Evolutionary conservation across 225 moss, liverwort and hornwort species (phyloP).

Genomic region (Pseudoscleropodium purum): DNA sequence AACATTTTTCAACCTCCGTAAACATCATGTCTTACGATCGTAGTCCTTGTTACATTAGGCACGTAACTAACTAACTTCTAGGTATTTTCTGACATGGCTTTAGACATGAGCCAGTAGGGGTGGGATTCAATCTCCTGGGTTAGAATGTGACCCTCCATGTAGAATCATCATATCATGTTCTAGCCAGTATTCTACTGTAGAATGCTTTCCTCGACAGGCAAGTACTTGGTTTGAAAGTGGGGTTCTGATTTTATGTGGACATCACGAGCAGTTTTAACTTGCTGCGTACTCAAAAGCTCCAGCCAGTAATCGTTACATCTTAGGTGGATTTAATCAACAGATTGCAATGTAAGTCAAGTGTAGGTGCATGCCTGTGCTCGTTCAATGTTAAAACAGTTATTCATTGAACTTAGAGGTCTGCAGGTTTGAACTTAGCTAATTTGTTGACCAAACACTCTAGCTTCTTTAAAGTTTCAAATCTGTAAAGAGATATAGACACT

Average conservation of each 20-base stretch:
- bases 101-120: background rate
- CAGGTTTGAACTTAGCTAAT: background rate
- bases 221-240: background rate
- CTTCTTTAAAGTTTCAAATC: background rate
- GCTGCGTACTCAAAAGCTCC: background rate
- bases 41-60: background rate
- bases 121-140: background rate
- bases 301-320: background rate
- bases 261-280: background rate
- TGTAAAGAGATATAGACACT: background rate
- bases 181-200: background rate
- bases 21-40: background rate
- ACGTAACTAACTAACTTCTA: background rate
- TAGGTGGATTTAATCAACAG: background rate
- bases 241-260: background rate
- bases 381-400: background rate
- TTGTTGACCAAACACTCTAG: background rate
- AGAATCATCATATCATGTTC: background rate
- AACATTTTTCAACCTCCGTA: slow-evolving; percentile 31
- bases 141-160: background rate
- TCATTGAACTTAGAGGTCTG: background rate
- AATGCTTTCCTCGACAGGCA: background rate
- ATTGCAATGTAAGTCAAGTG: background rate
- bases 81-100: background rate
- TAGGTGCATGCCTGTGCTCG: background rate